Evolutionary conservation across 169 alveolate species (phyloP).

Genomic region (Besnoitia besnoiti): DNA sequence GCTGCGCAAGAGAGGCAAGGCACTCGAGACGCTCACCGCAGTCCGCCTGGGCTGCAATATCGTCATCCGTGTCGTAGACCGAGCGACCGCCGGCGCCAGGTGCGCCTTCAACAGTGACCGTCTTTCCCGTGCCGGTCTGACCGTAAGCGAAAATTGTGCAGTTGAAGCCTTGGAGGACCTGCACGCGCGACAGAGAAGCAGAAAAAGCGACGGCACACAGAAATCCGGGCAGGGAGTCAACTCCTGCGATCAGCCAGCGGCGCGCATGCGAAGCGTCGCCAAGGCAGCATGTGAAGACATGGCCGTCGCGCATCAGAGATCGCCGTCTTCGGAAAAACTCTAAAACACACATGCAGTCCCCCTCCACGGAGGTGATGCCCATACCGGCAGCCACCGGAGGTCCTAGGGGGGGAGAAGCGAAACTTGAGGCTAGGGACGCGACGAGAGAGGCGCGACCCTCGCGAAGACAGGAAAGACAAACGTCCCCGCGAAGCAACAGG

Average conservation of each 20-base stretch:
- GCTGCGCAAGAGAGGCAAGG: too few species aligned
- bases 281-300: too few species aligned
- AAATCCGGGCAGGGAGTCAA: not conserved
- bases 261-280: not conserved
- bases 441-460: too few species aligned
- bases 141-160: conserved; percentile 64
- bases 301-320: too few species aligned
- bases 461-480: too few species aligned
- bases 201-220: not conserved
- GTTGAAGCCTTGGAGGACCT: conserved; percentile 86
- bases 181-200: not conserved
- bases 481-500: too few species aligned
- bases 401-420: too few species aligned
- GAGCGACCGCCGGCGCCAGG: not conserved
- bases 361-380: too few species aligned
- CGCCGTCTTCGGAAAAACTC: too few species aligned
- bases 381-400: too few species aligned
- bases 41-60: not conserved
- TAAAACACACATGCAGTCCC: too few species aligned
- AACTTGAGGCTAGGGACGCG: too few species aligned
- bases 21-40: not conserved
- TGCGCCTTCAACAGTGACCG: conserved; percentile 58
- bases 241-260: not conserved
- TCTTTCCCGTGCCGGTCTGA: conserved; percentile 69
- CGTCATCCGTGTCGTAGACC: not conserved